Evolutionary conservation across 352 stramenopile genomes (phyloP).

Genomic region (Phytophthora vignae): DNA sequence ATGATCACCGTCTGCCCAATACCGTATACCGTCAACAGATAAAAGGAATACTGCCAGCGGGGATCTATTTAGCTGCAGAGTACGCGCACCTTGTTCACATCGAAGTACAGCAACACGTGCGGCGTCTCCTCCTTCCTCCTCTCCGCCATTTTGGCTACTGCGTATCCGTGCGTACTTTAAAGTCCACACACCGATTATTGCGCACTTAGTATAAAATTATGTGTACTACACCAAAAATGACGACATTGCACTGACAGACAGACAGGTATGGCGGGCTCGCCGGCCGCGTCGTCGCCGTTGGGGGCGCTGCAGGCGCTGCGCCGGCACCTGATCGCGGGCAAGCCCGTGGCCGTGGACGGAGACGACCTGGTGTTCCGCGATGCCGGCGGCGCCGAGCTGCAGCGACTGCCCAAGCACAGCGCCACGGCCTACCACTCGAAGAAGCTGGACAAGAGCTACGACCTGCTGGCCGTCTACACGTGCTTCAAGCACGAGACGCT

Average conservation of each 20-base stretch:
- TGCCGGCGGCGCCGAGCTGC: conserved; percentile 54
- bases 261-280: not conserved
- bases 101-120: conserved; percentile 80
- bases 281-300: conserved; percentile 31
- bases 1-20: conserved; percentile 76
- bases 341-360: conserved; percentile 58
- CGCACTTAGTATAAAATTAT: not conserved
- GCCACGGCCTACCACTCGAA: conserved; percentile 86
- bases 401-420: conserved; percentile 67
- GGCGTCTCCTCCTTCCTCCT: conserved; percentile 9
- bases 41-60: not conserved
- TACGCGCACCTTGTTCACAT: conserved; percentile 76
- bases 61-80: not conserved
- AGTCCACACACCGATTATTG: no score
- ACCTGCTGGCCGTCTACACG: conserved; percentile 81
- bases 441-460: conserved; percentile 84
- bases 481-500: conserved; percentile 81
- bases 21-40: not conserved
- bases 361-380: conserved; percentile 72
- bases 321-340: conserved; percentile 80
- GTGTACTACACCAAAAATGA: not conserved
- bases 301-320: conserved; percentile 61
- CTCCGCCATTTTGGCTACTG: not conserved
- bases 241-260: not conserved
- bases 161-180: no score